Evolutionary conservation across 2,329 filamentous ascomycete species (phyloP).

Genomic region (Exophiala aquamarina): DNA sequence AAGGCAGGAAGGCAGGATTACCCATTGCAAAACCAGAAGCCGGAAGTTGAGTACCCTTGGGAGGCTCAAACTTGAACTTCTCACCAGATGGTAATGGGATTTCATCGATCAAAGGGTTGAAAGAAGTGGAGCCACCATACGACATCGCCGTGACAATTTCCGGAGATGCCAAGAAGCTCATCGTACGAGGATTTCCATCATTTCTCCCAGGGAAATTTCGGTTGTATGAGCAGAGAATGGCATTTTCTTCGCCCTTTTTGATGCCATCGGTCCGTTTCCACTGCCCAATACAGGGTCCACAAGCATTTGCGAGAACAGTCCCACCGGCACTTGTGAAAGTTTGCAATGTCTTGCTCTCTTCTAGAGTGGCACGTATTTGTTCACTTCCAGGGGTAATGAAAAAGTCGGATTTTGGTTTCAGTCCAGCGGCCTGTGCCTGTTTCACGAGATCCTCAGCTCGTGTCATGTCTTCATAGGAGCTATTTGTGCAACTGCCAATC

Average conservation of each 20-base stretch:
- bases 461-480: constrained; percentile 98
- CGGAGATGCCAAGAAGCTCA: constrained; percentile 98
- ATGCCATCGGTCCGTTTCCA: constrained; percentile 91
- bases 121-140: constrained; percentile 87
- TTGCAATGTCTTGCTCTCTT: constrained; percentile 80
- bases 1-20: constrained; percentile 70
- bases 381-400: constrained; percentile 97
- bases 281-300: constrained; percentile 81
- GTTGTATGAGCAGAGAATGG: constrained; percentile 97
- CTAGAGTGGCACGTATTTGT: constrained; percentile 91
- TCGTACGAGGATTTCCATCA: constrained; percentile 92
- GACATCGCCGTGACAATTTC: constrained; percentile 96
- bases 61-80: constrained; percentile 82
- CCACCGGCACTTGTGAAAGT: constrained; percentile 87
- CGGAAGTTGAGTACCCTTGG: constrained; percentile 60
- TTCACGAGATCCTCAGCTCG: constrained; percentile 89
- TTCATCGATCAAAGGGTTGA: constrained; percentile 90
- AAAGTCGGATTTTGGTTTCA: constrained; percentile 87
- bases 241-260: constrained; percentile 81
- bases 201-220: constrained; percentile 97
- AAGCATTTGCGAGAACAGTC: constrained; percentile 89
- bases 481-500: constrained; percentile 98
- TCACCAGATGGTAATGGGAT: constrained; percentile 77
- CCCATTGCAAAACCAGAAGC: constrained; percentile 78
- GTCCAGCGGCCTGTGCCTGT: constrained; percentile 82